Conservation (phyloP, 257 asterid genomes). For the Capsicum rhomboideum region DNA sequence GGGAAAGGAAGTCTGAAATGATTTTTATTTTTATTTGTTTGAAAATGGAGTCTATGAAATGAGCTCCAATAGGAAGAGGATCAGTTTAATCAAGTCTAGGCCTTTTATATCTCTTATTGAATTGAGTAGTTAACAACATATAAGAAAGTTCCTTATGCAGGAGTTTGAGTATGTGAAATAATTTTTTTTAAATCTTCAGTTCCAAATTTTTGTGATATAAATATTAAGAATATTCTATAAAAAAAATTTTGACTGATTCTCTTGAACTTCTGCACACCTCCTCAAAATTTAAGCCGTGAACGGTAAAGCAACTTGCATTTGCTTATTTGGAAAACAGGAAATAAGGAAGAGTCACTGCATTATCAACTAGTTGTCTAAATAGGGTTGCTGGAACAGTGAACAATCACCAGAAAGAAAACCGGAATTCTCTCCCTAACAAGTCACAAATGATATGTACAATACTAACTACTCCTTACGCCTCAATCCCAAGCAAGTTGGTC, state of each 20-base stretch:
- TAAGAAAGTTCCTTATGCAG: not conserved
- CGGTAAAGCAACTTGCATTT: not conserved
- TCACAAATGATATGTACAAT: not conserved
- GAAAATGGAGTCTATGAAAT: too few relatives aligned
- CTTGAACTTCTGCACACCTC: not conserved
- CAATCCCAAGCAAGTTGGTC: not conserved
- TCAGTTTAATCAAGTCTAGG: not conserved
- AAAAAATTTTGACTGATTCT: not conserved
- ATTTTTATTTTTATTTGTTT: too few relatives aligned
- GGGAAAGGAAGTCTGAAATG: too few relatives aligned
- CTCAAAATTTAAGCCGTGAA: not conserved
- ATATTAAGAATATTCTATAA: not conserved
- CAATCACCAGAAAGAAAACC: not conserved
- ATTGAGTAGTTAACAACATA: not conserved
- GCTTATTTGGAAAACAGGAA: not conserved
- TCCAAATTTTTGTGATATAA: not conserved
- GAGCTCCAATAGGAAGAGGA: not conserved
- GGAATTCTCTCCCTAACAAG: not conserved
- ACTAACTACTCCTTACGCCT: not conserved
- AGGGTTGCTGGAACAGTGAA: not conserved
- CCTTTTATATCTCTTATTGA: not conserved
- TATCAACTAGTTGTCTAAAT: not conserved
- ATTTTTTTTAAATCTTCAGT: not conserved
- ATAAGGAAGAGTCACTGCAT: not conserved
- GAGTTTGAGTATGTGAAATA: not conserved